A percentile compares a stretch with the other conserved stretches of the same genome.
phyloP scores from a whole-genome alignment of 176 grass and related monocot genomes.

The Phyllostachys edulis region DNA sequence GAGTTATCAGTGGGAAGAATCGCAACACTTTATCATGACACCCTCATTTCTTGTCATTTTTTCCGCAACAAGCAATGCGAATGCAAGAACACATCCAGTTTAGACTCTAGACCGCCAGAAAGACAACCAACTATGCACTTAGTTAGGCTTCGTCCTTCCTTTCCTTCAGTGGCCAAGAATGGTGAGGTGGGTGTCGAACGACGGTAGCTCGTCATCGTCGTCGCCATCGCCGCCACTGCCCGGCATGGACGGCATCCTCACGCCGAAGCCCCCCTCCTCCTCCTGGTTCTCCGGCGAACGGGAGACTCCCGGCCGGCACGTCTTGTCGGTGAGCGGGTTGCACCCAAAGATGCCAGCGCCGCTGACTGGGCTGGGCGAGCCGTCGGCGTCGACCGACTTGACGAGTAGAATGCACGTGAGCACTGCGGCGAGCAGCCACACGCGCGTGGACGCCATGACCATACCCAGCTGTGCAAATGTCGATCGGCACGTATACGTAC shows the following conservation, averaged over 20 bases:
- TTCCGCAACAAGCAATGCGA: neutral
- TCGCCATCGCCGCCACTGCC: neutral
- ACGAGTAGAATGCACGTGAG: constrained; percentile 20
- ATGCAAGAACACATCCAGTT: neutral
- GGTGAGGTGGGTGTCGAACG: constrained; percentile 37
- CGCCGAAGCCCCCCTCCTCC: constrained; percentile 34
- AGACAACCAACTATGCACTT: neutral
- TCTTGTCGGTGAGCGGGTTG: constrained; percentile 40
- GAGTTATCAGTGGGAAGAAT: neutral
- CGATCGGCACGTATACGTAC: neutral
- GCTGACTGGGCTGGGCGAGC: neutral
- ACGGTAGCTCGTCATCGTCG: constrained; percentile 45
- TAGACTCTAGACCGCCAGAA: no score
- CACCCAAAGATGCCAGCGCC: neutral
- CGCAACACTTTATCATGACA: neutral
- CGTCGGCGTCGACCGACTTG: neutral
- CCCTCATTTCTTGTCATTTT: neutral
- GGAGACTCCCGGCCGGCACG: constrained; percentile 43
- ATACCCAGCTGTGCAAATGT: neutral
- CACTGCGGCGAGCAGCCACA: constrained; percentile 22
- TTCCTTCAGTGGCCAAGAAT: constrained; percentile 56
- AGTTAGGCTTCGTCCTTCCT: neutral
- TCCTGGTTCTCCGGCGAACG: constrained; percentile 48
- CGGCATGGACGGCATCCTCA: constrained; percentile 14
- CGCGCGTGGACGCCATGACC: constrained; percentile 29